Evolutionary conservation across 1,139 yeast species (phyloP).

Genomic region (Blastobotrys apis): DNA sequence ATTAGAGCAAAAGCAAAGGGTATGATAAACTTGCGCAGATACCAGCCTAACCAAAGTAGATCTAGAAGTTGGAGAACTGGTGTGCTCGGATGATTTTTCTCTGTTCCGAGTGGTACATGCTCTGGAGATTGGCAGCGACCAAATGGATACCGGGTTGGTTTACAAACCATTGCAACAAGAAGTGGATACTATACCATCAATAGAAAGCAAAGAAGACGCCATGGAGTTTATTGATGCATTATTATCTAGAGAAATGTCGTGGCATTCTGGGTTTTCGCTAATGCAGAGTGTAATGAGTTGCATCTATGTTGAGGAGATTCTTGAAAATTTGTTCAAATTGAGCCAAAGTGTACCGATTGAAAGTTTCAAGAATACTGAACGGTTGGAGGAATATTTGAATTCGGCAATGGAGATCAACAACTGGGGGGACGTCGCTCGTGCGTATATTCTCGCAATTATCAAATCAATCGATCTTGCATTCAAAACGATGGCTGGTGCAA

Average conservation of each 20-base stretch:
- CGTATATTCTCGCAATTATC: slow-evolving; percentile 27
- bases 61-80: slow-evolving; percentile 32
- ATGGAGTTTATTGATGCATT: slow-evolving; percentile 32
- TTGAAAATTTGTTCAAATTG: slow-evolving; percentile 19
- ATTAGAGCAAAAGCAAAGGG: slow-evolving; percentile 19
- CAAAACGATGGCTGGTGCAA: slow-evolving; percentile 19
- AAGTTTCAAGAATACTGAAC: slow-evolving; percentile 6
- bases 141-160: slow-evolving; percentile 40
- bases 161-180: slow-evolving; percentile 29
- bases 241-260: slow-evolving; percentile 34
- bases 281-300: slow-evolving; percentile 37
- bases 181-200: slow-evolving; percentile 23
- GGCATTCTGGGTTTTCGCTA: slow-evolving; percentile 38
- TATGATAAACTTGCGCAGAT: background rate
- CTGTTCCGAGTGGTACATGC: slow-evolving; percentile 37
- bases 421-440: slow-evolving; percentile 27
- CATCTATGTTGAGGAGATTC: slow-evolving; percentile 34
- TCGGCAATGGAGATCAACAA: slow-evolving; percentile 12
- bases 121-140: slow-evolving; percentile 37
- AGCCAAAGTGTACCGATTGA: slow-evolving; percentile 3
- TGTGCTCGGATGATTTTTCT: slow-evolving; percentile 27
- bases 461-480: slow-evolving; percentile 26
- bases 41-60: slow-evolving; percentile 12
- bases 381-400: slow-evolving; percentile 15
- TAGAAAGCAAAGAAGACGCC: slow-evolving; percentile 25